Percentiles rank a stretch among this genome's conserved stretches.
Conservation (phyloP, 2,329 filamentous ascomycete genomes). For the Teratosphaeria gauchensis region DNA sequence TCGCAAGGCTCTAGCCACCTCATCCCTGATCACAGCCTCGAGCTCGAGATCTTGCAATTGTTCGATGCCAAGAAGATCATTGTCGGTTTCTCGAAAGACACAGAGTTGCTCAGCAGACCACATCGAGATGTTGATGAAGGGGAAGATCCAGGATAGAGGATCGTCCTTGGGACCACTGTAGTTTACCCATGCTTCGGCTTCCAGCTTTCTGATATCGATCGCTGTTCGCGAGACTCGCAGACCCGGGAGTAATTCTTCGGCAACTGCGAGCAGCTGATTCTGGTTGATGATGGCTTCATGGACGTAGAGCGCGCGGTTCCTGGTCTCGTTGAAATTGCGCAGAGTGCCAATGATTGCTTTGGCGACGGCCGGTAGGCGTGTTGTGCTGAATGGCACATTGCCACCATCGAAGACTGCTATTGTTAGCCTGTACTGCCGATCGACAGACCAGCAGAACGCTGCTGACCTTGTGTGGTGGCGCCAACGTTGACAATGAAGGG, state of each 20-base stretch:
- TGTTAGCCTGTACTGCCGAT: neutral
- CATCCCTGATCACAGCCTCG: neutral
- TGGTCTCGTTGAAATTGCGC: conserved; percentile 17
- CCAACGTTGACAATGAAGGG: conserved; percentile 19
- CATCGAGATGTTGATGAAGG: conserved; percentile 5
- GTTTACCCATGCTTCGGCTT: neutral
- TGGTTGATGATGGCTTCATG: conserved; percentile 23
- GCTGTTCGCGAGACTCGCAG: neutral
- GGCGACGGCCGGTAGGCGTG: conserved; percentile 17
- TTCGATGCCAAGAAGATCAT: conserved; percentile 1
- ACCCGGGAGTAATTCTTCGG: neutral
- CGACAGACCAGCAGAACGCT: neutral
- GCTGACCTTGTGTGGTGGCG: conserved; percentile 5
- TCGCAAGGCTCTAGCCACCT: neutral
- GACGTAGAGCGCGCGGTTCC: conserved; percentile 23
- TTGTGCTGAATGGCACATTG: conserved; percentile 20
- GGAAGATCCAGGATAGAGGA: conserved; percentile 3
- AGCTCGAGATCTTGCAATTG: neutral
- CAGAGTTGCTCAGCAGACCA: conserved; percentile 1
- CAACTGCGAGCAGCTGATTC: conserved; percentile 20
- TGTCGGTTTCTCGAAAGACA: neutral
- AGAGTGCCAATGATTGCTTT: conserved; percentile 20
- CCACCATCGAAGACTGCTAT: conserved; percentile 25
- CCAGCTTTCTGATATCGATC: neutral
- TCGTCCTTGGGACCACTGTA: neutral